Conservation (phyloP, 768 basidiomycete genomes). For the Boletus coccyginus region DNA sequence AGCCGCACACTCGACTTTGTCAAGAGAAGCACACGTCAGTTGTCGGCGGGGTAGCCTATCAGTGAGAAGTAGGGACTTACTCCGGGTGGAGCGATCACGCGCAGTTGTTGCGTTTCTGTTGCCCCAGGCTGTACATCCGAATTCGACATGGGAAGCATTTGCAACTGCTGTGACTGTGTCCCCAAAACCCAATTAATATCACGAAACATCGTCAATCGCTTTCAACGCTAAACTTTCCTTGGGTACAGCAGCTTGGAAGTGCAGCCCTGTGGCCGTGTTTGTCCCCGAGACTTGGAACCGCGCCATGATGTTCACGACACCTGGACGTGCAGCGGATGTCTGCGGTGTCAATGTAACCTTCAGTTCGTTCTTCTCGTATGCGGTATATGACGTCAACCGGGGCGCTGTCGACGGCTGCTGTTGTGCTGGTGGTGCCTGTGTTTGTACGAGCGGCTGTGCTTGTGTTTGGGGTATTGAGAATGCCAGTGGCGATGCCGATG, state of each 20-base stretch:
- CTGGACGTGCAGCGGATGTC: constrained; percentile 75
- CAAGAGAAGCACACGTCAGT: constrained; percentile 2
- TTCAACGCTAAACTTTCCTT: constrained; percentile 51
- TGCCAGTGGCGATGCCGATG: constrained; percentile 33
- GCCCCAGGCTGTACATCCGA: constrained; percentile 72
- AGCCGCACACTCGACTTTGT: constrained; percentile 77
- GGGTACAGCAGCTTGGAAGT: constrained; percentile 97
- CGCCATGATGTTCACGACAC: constrained; percentile 86
- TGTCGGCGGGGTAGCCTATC: background rate
- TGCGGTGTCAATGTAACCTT: constrained; percentile 90
- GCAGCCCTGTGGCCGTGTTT: constrained; percentile 58
- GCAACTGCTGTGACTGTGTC: constrained; percentile 85
- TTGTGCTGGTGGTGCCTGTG: constrained; percentile 33
- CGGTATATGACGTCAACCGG: constrained; percentile 70
- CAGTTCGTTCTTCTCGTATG: constrained; percentile 90
- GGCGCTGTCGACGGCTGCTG: constrained; percentile 37
- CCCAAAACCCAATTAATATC: background rate
- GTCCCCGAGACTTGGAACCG: constrained; percentile 72
- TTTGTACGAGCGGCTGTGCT: constrained; percentile 31
- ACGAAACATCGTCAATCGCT: background rate
- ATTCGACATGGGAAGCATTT: constrained; percentile 97
- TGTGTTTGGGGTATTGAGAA: constrained; percentile 39
- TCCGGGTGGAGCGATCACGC: constrained; percentile 82
- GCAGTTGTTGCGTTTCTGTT: constrained; percentile 93
- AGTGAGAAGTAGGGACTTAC: constrained; percentile 43